Conservation (phyloP, 2,329 filamentous ascomycete species). For the Didymella segeticola region DNA sequence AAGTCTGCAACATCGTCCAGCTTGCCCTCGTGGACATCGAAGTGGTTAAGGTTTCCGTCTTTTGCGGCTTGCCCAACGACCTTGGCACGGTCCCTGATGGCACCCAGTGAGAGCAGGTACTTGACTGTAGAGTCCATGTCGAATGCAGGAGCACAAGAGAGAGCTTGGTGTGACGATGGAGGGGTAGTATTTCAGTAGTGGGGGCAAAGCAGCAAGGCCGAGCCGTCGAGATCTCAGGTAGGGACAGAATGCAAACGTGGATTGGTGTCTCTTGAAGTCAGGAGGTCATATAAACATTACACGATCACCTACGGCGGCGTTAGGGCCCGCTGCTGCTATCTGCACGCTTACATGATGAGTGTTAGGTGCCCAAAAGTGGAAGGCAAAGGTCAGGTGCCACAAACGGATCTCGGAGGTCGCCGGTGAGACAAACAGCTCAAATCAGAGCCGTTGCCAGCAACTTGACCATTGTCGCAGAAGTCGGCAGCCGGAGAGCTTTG, state of each 20-base stretch:
- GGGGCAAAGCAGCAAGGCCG: constrained; percentile 1
- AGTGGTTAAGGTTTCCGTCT: constrained; percentile 70
- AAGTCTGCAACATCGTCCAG: constrained; percentile 81
- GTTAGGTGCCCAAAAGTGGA: constrained; percentile 13
- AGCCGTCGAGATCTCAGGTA: not conserved
- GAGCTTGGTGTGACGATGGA: not conserved
- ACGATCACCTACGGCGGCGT: no score
- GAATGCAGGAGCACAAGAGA: not conserved
- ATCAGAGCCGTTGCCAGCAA: constrained; percentile 5
- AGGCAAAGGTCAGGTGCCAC: constrained; percentile 17
- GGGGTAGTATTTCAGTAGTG: constrained; percentile 13
- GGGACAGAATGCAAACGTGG: not conserved
- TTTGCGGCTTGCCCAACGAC: constrained; percentile 34
- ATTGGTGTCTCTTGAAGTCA: not conserved
- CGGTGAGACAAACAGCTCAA: constrained; percentile 10
- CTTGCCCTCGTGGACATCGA: constrained; percentile 82
- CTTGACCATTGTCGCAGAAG: not conserved
- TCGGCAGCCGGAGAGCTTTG: not conserved
- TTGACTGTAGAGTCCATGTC: constrained; percentile 34
- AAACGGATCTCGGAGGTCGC: constrained; percentile 16
- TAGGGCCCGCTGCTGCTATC: constrained; percentile 7
- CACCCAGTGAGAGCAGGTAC: constrained; percentile 36
- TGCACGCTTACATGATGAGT: constrained; percentile 14
- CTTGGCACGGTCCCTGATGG: constrained; percentile 37
- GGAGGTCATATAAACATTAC: not conserved